Evolutionary conservation across 1,139 yeast species (phyloP).

Genomic region (Geotrichum restrictum): DNA sequence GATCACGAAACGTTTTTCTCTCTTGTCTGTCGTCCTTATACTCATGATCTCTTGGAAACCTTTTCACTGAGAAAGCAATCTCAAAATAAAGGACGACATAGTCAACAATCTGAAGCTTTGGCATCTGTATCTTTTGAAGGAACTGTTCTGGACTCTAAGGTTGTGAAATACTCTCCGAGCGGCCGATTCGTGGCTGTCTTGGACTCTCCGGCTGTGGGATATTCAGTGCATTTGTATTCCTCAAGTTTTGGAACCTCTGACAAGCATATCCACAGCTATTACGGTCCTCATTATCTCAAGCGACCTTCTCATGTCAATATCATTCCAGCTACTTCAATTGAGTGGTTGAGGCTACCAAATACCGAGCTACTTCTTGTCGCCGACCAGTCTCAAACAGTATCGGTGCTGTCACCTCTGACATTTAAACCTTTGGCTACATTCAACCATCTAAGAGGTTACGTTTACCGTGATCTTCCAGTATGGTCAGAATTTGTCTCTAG

Average conservation of each 20-base stretch:
- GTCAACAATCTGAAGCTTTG: not conserved
- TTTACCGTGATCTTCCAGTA: constrained; percentile 25
- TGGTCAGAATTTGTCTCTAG: constrained; percentile 26
- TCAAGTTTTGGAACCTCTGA: constrained; percentile 11
- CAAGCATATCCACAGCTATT: constrained; percentile 22
- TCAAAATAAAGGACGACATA: not conserved
- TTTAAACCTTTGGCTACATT: constrained; percentile 25
- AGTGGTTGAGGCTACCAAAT: constrained; percentile 21
- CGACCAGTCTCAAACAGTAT: constrained; percentile 26
- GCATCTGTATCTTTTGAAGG: constrained; percentile 21
- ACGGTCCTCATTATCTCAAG: constrained; percentile 21
- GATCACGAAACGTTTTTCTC: constrained; percentile 5
- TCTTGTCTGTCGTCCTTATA: constrained; percentile 9
- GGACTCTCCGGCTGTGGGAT: constrained; percentile 31
- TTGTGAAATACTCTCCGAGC: constrained; percentile 28
- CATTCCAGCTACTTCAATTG: constrained; percentile 24
- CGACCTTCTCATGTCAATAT: constrained; percentile 17
- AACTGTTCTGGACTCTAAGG: constrained; percentile 26
- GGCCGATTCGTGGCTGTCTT: constrained; percentile 30
- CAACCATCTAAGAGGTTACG: constrained; percentile 24
- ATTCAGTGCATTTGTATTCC: constrained; percentile 27
- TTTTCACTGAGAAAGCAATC: constrained; percentile 10
- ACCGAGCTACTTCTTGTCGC: constrained; percentile 28
- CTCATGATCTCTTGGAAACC: constrained; percentile 7
- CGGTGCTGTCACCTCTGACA: constrained; percentile 22